Evolutionary conservation across 805 yeast genomes (phyloP).

Genomic region (Ogataea neopini): DNA sequence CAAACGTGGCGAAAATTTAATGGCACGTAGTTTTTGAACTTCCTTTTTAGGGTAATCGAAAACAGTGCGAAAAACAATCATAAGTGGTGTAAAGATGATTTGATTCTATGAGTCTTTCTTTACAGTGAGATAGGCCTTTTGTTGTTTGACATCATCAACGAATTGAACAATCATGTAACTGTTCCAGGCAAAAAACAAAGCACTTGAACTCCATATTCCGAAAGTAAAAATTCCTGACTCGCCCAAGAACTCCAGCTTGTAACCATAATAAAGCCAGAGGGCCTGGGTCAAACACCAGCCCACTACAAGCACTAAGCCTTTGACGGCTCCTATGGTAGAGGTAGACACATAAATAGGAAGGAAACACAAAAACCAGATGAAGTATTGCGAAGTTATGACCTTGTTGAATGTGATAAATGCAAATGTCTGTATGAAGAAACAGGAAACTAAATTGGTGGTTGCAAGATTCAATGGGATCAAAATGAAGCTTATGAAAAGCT

Average conservation of each 20-base stretch:
- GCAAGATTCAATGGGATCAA: slow-evolving; percentile 55
- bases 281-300: slow-evolving; percentile 77
- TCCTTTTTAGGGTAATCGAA: slow-evolving; percentile 5
- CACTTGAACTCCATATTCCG: slow-evolving; percentile 29
- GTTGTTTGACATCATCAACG: slow-evolving; percentile 20
- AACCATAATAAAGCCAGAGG: slow-evolving; percentile 78
- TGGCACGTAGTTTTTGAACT: not conserved
- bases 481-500: slow-evolving; percentile 58
- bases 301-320: slow-evolving; percentile 43
- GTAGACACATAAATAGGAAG: slow-evolving; percentile 69
- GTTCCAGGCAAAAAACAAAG: slow-evolving; percentile 31
- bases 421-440: slow-evolving; percentile 74
- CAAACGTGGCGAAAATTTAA: slow-evolving; percentile 4
- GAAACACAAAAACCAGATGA: slow-evolving; percentile 89
- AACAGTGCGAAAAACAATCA: slow-evolving; percentile 1
- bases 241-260: slow-evolving; percentile 79
- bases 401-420: slow-evolving; percentile 78
- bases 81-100: not conserved
- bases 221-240: slow-evolving; percentile 32
- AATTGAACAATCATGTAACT: slow-evolving; percentile 21
- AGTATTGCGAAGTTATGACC: slow-evolving; percentile 92
- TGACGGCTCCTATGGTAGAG: slow-evolving; percentile 38
- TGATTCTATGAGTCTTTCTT: slow-evolving; percentile 9
- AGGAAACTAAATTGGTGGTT: slow-evolving; percentile 43
- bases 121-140: not conserved